Evolutionary conservation across 768 basidiomycete genomes (phyloP).

Genomic region (Russula sp.): DNA sequence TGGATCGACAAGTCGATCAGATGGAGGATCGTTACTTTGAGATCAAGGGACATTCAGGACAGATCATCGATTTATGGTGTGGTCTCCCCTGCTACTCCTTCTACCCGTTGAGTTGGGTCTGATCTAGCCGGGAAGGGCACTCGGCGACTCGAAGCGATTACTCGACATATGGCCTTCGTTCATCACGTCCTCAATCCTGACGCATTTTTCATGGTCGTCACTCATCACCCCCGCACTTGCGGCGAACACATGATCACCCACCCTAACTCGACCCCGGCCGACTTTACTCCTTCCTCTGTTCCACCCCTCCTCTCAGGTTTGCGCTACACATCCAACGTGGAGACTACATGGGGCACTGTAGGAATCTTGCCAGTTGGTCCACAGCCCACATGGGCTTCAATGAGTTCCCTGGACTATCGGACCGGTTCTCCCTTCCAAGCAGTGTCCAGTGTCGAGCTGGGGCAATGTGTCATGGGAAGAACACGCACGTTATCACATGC

Average conservation of each 20-base stretch:
- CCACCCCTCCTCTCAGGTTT: slow-evolving; percentile 30
- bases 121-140: not conserved
- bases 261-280: too few relatives aligned
- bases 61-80: too few relatives aligned
- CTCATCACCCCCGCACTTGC: too few relatives aligned
- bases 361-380: too few relatives aligned
- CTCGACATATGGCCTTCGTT: too few relatives aligned
- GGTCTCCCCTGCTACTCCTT: too few relatives aligned
- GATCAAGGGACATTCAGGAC: not conserved
- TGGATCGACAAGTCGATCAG: slow-evolving; percentile 26
- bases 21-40: slow-evolving; percentile 39
- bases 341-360: too few relatives aligned
- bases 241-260: too few relatives aligned
- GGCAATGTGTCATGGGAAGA: slow-evolving; percentile 23
- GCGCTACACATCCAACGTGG: slow-evolving; percentile 41
- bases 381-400: slow-evolving; percentile 41
- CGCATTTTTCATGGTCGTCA: too few relatives aligned
- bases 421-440: slow-evolving; percentile 28
- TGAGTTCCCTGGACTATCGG: slow-evolving; percentile 37
- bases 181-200: too few relatives aligned
- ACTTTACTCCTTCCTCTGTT: too few relatives aligned
- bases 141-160: too few relatives aligned
- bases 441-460: not conserved
- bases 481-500: slow-evolving; percentile 32
- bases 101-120: not conserved